Conservation (phyloP, 148 eudicot genomes). For the Rhododendron simsii region DNA sequence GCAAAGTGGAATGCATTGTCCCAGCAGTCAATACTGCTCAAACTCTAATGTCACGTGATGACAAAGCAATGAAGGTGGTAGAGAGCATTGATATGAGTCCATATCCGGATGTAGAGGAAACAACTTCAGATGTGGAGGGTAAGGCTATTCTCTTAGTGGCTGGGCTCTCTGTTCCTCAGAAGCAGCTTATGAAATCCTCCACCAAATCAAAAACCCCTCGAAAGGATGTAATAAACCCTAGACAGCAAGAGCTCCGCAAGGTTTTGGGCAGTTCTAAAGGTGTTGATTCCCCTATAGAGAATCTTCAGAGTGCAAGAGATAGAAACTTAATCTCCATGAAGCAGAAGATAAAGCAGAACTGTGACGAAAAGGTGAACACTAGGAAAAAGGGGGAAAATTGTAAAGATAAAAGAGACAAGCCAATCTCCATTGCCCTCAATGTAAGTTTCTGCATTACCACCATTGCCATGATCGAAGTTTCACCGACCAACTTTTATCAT, state of each 20-base stretch:
- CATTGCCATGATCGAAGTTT: slow-evolving; percentile 3
- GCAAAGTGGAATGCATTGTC: slow-evolving; percentile 4
- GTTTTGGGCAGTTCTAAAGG: slow-evolving; percentile 16
- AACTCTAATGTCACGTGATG: neutral
- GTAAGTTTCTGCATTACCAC: slow-evolving; percentile 22
- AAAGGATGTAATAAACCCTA: slow-evolving; percentile 21
- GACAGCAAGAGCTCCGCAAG: slow-evolving; percentile 19
- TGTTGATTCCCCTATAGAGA: slow-evolving; percentile 13
- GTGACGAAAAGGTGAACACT: slow-evolving; percentile 18
- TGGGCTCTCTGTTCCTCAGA: slow-evolving; percentile 17
- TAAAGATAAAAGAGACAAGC: slow-evolving; percentile 34
- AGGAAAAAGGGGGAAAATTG: slow-evolving; percentile 28
- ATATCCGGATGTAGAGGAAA: slow-evolving; percentile 7
- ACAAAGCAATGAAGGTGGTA: slow-evolving; percentile 4
- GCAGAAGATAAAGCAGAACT: slow-evolving; percentile 32
- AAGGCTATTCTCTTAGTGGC: slow-evolving; percentile 17
- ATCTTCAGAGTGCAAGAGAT: slow-evolving; percentile 24
- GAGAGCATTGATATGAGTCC: slow-evolving; percentile 2
- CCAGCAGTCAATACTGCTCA: slow-evolving; percentile 11
- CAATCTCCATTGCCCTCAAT: slow-evolving; percentile 23
- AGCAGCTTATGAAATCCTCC: slow-evolving; percentile 19
- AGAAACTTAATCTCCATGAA: slow-evolving; percentile 20
- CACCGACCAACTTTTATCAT: neutral
- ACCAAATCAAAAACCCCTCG: slow-evolving; percentile 21
- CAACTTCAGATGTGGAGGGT: slow-evolving; percentile 8